Conservation (phyloP, 306 rosid genomes). For the Vicia sativa region DNA sequence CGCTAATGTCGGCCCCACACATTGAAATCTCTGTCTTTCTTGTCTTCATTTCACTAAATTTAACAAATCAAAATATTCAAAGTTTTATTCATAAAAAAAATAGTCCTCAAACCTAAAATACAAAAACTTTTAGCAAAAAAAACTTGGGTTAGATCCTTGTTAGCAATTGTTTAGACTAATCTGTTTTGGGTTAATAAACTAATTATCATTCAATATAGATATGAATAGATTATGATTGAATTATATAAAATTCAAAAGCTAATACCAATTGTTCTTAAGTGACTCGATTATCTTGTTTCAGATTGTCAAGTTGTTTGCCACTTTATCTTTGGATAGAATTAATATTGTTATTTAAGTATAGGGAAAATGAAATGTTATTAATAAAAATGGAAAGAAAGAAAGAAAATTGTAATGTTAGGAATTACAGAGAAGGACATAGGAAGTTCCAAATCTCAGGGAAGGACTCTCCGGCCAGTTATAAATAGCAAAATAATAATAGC, state of each 20-base stretch:
- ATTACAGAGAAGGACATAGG: constrained; percentile 74
- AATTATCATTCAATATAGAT: too few relatives aligned
- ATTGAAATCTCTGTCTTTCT: not conserved
- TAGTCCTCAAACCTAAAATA: not conserved
- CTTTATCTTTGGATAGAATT: not conserved
- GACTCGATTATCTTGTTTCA: not conserved
- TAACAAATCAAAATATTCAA: not conserved
- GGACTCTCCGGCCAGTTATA: constrained; percentile 87
- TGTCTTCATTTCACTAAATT: not conserved
- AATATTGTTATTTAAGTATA: constrained; percentile 2
- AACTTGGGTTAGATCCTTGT: not conserved
- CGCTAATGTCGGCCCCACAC: constrained; percentile 22
- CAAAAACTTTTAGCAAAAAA: not conserved
- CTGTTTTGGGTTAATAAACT: not conserved
- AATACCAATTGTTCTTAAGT: constrained; percentile 2
- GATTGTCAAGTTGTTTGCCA: constrained; percentile 11
- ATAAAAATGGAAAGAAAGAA: not conserved
- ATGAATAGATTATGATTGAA: not conserved
- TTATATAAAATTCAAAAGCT: not conserved
- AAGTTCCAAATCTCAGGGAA: constrained; percentile 75
- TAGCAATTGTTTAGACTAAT: too few relatives aligned
- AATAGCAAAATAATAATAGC: constrained; percentile 43
- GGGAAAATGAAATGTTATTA: constrained; percentile 4
- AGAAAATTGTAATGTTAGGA: constrained; percentile 34
- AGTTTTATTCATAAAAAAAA: not conserved